Percentiles rank a stretch among this genome's conserved stretches.
Evolutionary conservation across 805 yeast species (phyloP).

Genomic region (Debaryomyces tyrocola): DNA sequence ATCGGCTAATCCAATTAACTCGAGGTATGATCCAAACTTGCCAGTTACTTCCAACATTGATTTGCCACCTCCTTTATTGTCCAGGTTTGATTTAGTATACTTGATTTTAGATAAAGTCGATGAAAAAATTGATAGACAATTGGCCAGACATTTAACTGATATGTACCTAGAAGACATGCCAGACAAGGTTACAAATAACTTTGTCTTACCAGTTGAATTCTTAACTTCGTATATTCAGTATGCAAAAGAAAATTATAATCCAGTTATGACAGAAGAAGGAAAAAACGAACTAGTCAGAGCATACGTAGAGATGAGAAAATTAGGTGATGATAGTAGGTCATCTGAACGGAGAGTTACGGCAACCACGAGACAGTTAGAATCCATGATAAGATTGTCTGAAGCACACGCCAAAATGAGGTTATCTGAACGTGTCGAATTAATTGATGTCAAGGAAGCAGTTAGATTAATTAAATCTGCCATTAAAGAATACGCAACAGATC

Average conservation of each 20-base stretch:
- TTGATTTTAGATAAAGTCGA: conserved; percentile 91
- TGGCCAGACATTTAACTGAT: conserved; percentile 87
- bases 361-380: conserved; percentile 94
- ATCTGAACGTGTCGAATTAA: conserved; percentile 63
- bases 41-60: conserved; percentile 96
- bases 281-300: conserved; percentile 81
- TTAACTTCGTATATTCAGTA: conserved; percentile 88
- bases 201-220: conserved; percentile 81
- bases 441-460: conserved; percentile 91
- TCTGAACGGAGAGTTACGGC: conserved; percentile 94
- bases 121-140: conserved; percentile 75
- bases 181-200: conserved; percentile 63
- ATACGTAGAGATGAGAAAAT: conserved; percentile 89
- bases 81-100: conserved; percentile 94
- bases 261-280: conserved; percentile 78
- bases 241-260: conserved; percentile 82
- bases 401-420: conserved; percentile 98
- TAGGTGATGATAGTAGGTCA: conserved; percentile 87
- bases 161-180: conserved; percentile 91
- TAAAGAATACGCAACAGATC: conserved; percentile 98
- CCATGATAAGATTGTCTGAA: conserved; percentile 91
- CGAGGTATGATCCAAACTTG: conserved; percentile 89
- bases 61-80: conserved; percentile 91
- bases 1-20: conserved; percentile 95
- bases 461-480: conserved; percentile 90